Evolutionary conservation across 1,139 yeast species (phyloP).

Genomic region (Pichia sp.): DNA sequence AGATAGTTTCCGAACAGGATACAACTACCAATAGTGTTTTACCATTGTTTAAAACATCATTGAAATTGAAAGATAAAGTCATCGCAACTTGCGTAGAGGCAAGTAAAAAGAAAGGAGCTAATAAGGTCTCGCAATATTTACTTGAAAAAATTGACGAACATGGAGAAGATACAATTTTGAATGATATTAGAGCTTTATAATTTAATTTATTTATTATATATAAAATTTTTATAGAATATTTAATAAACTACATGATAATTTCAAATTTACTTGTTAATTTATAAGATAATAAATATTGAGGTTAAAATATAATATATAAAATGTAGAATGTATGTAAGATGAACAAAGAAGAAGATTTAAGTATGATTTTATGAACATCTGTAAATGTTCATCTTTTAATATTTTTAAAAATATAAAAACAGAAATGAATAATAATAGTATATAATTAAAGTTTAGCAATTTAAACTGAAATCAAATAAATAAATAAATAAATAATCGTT

Average conservation of each 20-base stretch:
- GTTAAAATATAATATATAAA: conserved; percentile 1
- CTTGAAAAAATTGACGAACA: conserved; percentile 27
- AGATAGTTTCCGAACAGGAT: conserved; percentile 29
- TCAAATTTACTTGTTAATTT: no score
- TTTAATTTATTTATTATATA: no score
- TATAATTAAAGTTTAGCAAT: no score
- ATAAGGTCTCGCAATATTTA: conserved; percentile 43
- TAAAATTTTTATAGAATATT: no score
- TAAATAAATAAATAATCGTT: conserved; percentile 9
- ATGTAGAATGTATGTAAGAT: conserved; percentile 4
- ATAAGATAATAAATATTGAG: neutral
- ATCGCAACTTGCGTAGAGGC: conserved; percentile 38
- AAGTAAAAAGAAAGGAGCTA: conserved; percentile 42
- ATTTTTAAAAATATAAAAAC: conserved; percentile 8
- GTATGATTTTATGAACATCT: conserved; percentile 6
- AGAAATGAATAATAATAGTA: conserved; percentile 16
- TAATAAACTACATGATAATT: no score
- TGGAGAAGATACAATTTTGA: conserved; percentile 16
- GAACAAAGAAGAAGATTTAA: conserved; percentile 3
- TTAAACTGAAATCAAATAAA: neutral
- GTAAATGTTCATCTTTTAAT: conserved; percentile 1
- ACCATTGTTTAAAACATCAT: conserved; percentile 33
- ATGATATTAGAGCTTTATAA: neutral
- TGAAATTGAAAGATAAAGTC: conserved; percentile 34
- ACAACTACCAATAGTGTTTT: conserved; percentile 27